Percentiles rank a stretch among this genome's conserved stretches.
These are phyloP conservation scores for Pilatotrama ljubarskyi DNA, from an alignment of 768 basidiomycete species.

Conservation along the genomic window DNA sequence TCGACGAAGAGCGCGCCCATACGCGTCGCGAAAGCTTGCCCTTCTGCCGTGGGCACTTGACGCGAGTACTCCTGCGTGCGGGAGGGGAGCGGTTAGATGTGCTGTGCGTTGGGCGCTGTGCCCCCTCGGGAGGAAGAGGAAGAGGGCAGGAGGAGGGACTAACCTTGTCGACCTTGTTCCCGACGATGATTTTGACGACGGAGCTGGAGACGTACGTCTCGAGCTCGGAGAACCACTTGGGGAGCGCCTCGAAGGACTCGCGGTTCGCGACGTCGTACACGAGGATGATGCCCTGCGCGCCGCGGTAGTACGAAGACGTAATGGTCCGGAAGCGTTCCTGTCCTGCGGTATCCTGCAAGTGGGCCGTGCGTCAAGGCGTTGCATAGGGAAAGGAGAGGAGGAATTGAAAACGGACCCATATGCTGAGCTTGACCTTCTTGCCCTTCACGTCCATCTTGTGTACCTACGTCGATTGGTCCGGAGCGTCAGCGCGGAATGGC, in stretches of 20 bases:
- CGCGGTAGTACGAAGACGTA: constrained; percentile 93
- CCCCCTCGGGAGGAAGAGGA: background rate
- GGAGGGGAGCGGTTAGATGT: background rate
- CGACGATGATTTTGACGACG: constrained; percentile 93
- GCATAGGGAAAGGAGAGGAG: background rate
- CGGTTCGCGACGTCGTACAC: constrained; percentile 96
- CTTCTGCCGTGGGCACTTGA: constrained; percentile 80
- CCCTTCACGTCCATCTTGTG: constrained; percentile 87
- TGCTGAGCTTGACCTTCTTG: constrained; percentile 87
- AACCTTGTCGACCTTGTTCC: constrained; percentile 93
- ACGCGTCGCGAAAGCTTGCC: constrained; percentile 72
- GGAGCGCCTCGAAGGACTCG: constrained; percentile 92
- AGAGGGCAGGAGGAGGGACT: background rate
- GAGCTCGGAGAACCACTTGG: constrained; percentile 89
- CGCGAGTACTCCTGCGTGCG: constrained; percentile 78
- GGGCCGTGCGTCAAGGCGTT: background rate
- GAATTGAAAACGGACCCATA: constrained; percentile 71
- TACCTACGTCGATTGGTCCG: constrained; percentile 45
- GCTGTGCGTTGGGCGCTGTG: background rate
- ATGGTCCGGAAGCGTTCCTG: constrained; percentile 97
- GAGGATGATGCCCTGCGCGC: constrained; percentile 80
- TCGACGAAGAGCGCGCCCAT: constrained; percentile 90
- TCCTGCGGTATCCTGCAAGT: constrained; percentile 85
- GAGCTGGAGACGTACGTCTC: constrained; percentile 87
- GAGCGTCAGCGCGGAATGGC: background rate